phyloP scores from a whole-genome alignment of 108 stramenopile genomes.

The Cyclotella sp. region DNA sequence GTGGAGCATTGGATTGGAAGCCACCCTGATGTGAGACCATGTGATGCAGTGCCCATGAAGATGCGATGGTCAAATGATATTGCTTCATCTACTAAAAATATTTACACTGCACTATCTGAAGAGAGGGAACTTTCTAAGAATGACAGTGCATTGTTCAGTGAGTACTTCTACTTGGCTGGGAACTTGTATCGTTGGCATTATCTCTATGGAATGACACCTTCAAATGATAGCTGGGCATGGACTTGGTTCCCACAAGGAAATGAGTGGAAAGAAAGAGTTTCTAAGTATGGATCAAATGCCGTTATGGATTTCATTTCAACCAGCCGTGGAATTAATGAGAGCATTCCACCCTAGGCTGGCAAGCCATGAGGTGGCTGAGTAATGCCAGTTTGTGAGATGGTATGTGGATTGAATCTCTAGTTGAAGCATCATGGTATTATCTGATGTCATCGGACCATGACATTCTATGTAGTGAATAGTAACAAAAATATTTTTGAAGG shows the following conservation, averaged over 20 bases:
- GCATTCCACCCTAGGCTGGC: constrained; percentile 31
- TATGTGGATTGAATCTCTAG: no score
- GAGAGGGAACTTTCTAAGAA: constrained; percentile 17
- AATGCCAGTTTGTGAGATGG: no score
- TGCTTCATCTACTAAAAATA: constrained; percentile 31
- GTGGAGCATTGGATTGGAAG: constrained; percentile 53
- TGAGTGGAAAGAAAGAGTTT: constrained; percentile 32
- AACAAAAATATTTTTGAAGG: no score
- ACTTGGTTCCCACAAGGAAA: constrained; percentile 50
- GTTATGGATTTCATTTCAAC: constrained; percentile 28
- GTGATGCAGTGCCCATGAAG: constrained; percentile 39
- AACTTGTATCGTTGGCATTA: constrained; percentile 39
- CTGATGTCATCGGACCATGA: no score
- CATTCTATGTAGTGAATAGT: no score
- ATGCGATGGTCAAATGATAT: constrained; percentile 37
- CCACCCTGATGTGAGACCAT: constrained; percentile 46
- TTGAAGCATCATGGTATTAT: no score
- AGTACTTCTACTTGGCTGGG: constrained; percentile 46
- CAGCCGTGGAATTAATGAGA: constrained; percentile 34
- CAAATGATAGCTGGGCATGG: constrained; percentile 44
- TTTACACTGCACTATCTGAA: constrained; percentile 15
- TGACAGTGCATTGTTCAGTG: constrained; percentile 31
- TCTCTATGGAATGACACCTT: constrained; percentile 37
- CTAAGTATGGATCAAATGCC: constrained; percentile 35
- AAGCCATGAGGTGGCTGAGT: no score